Conservation (phyloP, 192 early-diverging fungal species). For the Haplosporangium gracile region DNA sequence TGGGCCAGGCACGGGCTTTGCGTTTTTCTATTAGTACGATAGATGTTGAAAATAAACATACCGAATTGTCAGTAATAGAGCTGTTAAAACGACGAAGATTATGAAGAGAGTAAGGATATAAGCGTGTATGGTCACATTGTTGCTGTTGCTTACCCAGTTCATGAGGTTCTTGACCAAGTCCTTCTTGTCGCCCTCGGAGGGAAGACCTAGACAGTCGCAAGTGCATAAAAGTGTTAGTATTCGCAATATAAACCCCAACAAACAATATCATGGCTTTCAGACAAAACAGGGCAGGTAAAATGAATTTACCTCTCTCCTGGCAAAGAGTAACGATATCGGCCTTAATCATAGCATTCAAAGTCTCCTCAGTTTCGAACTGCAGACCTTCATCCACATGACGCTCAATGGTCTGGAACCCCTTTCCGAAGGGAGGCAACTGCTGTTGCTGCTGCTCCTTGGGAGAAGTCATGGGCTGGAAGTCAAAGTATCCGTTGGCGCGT, state of each 20-base stretch:
- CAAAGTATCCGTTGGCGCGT: constrained; percentile 51
- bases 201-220: constrained; percentile 60
- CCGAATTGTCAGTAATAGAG: not conserved
- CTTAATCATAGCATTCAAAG: constrained; percentile 73
- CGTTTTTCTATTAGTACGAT: constrained; percentile 63
- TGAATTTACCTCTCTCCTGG: constrained; percentile 73
- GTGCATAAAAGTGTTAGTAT: not conserved
- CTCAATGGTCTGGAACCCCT: constrained; percentile 40
- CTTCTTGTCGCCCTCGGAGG: constrained; percentile 73
- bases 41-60: not conserved
- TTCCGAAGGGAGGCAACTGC: not conserved
- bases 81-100: not conserved
- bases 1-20: constrained; percentile 76
- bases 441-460: not conserved
- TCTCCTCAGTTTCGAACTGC: constrained; percentile 65
- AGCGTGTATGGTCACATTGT: not conserved
- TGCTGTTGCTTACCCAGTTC: constrained; percentile 67
- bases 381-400: constrained; percentile 47
- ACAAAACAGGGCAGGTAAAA: not conserved
- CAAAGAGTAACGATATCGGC: constrained; percentile 81
- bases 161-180: constrained; percentile 70
- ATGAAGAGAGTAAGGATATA: not conserved
- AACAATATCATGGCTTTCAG: not conserved
- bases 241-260: not conserved
- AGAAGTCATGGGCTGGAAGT: constrained; percentile 25